Base-by-base conservation (phyloP, 306 rosid species). In the Sophora flavescens region DNA sequence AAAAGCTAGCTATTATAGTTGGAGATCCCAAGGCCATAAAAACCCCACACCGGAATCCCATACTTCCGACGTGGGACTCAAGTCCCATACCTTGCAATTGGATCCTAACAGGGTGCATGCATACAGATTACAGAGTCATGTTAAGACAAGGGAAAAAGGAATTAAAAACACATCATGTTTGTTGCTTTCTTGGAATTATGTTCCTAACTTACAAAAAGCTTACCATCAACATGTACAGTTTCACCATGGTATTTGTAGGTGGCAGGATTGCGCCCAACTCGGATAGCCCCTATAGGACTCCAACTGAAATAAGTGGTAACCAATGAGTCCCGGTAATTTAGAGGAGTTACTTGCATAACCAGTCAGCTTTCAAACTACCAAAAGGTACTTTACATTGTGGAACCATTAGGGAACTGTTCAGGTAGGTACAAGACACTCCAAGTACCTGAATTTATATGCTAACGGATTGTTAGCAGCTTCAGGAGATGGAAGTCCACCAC, bases 401-500 rank as follows among this genome's bases (percentile, higher is more conserved):
- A 30, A 38, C 66, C 71, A 62, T 36, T 44, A 51, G 44, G 66
- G 28, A 73, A 61, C 48, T 51, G 64, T 58, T 70, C 9, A 47
- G 33, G 18, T 30, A 56, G 84, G 32, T 78, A 57, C 32, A n/a
- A 68, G 74, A 53, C 70, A 63, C 50, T 78, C 61, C 60, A 59
- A 22, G 68, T 90, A 95, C 98, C 98, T 95, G 85, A 95, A 95
- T 81, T 92, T 95, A 84, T 89, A 95, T 68, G 96, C 98, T 75
- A 95, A 78, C 62, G 97, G 98, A 80, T 92, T 95, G 84, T 95
- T 90, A 80, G 98, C 98, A 63, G 95, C 96, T 81, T 87, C 92
- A 50, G 98, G 98, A 72, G 96, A 90, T 26, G 98, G 98, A 54
- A 95, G 87, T 64, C 97, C 98, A 54, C 98, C 97, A 52, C 98